Evolutionary conservation across 2,329 filamentous ascomycete species (phyloP).

Genomic region (Achaetomium macrosporum): DNA sequence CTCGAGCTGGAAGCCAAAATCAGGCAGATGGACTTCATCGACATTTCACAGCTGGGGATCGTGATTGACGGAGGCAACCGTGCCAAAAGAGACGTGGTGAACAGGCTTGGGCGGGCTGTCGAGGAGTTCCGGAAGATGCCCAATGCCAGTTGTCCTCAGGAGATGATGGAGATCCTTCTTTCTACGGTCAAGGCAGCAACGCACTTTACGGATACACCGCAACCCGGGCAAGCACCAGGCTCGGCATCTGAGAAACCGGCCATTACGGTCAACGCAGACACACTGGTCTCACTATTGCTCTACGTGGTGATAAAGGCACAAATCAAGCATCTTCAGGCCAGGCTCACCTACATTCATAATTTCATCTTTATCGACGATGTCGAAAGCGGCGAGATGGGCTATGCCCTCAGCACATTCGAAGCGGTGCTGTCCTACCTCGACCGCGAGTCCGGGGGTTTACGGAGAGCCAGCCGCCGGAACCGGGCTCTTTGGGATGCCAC

Average conservation of each 20-base stretch:
- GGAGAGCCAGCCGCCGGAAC: constrained; percentile 81
- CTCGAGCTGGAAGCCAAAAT: constrained; percentile 84
- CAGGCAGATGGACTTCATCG: constrained; percentile 85
- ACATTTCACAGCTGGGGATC: constrained; percentile 91
- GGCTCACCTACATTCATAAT: constrained; percentile 89
- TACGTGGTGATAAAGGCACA: constrained; percentile 90
- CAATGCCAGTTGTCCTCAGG: constrained; percentile 71
- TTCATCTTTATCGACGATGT: constrained; percentile 98
- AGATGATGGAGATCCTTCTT: constrained; percentile 79
- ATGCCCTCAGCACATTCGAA: constrained; percentile 92
- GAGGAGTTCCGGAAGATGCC: constrained; percentile 85
- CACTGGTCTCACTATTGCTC: constrained; percentile 82
- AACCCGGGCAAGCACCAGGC: constrained; percentile 23
- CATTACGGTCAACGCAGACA: constrained; percentile 73
- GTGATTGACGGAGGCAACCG: constrained; percentile 70
- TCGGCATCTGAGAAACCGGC: constrained; percentile 46
- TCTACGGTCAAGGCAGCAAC: constrained; percentile 81
- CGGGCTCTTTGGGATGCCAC: constrained; percentile 82
- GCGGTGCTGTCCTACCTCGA: constrained; percentile 85
- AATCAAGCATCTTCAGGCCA: constrained; percentile 78
- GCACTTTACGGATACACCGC: constrained; percentile 51
- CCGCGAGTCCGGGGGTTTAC: constrained; percentile 72
- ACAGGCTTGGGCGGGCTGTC: constrained; percentile 70
- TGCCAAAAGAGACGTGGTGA: constrained; percentile 75
- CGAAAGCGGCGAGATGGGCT: constrained; percentile 91